Conservation (phyloP, 345 rosid genomes). For the Psidium friedrichsthalianum region DNA sequence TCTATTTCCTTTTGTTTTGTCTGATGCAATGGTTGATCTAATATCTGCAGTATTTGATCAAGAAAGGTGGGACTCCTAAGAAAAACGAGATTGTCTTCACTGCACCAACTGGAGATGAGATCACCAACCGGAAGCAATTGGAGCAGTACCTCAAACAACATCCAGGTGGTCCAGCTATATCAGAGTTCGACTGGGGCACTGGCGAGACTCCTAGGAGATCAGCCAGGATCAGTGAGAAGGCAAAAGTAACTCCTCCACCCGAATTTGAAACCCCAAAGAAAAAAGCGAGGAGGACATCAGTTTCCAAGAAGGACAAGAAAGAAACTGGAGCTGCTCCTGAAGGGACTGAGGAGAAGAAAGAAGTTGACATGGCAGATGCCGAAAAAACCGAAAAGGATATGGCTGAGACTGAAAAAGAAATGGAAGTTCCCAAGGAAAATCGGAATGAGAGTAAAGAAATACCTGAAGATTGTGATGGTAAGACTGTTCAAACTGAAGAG, state of each 20-base stretch:
- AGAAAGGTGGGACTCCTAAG: constrained; percentile 38
- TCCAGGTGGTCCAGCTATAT: constrained; percentile 39
- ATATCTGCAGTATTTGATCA: constrained; percentile 32
- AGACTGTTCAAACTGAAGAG: neutral
- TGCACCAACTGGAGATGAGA: constrained; percentile 65
- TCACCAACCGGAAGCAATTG: constrained; percentile 38
- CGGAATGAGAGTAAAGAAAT: constrained; percentile 7
- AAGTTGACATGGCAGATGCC: constrained; percentile 21
- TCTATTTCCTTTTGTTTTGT: neutral
- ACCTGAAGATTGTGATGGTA: neutral
- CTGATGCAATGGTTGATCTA: neutral
- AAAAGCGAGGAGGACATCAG: constrained; percentile 30
- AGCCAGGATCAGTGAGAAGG: constrained; percentile 52
- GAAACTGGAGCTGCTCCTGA: constrained; percentile 26
- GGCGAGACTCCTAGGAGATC: constrained; percentile 71
- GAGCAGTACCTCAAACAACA: constrained; percentile 55
- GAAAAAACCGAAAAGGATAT: constrained; percentile 13
- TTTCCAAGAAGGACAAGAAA: constrained; percentile 36
- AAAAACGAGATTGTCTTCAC: constrained; percentile 52
- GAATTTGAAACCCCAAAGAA: constrained; percentile 48
- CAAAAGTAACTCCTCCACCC: constrained; percentile 19
- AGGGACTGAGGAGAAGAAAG: constrained; percentile 22
- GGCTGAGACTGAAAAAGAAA: constrained; percentile 14
- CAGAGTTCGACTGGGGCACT: constrained; percentile 60
- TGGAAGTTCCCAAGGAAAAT: constrained; percentile 11